Conservation (phyloP, 805 yeast genomes). For the Scheffersomyces amazonensis region DNA sequence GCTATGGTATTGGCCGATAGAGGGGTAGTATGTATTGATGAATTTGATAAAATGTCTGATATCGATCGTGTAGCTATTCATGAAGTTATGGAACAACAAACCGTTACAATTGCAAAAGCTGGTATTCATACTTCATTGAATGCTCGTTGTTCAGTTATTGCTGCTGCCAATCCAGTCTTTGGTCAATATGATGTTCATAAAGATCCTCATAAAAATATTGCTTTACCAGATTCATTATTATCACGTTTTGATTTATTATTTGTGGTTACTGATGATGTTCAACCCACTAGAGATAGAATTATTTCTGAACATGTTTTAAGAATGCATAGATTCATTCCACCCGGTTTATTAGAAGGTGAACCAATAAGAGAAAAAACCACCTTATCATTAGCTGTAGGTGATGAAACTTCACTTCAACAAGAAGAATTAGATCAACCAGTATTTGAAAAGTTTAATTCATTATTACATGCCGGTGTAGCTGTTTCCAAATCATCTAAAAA, state of each 20-base stretch:
- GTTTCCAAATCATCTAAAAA: conserved; percentile 17
- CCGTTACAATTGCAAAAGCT: conserved; percentile 96
- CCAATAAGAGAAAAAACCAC: conserved; percentile 79
- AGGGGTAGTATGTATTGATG: conserved; percentile 97
- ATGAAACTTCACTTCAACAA: conserved; percentile 42
- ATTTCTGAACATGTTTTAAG: conserved; percentile 93
- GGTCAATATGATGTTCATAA: conserved; percentile 96
- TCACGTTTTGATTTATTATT: conserved; percentile 96
- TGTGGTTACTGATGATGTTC: conserved; percentile 93
- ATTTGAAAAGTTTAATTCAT: conserved; percentile 80
- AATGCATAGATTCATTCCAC: conserved; percentile 87
- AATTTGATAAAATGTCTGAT: conserved; percentile 97
- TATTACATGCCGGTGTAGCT: conserved; percentile 76
- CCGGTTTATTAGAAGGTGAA: conserved; percentile 88
- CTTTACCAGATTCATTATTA: conserved; percentile 90
- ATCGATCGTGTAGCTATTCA: conserved; percentile 96
- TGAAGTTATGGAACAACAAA: conserved; percentile 99
- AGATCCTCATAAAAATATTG: conserved; percentile 95
- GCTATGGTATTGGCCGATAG: conserved; percentile 98
- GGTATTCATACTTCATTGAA: conserved; percentile 96
- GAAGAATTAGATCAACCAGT: conserved; percentile 55
- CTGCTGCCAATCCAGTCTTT: conserved; percentile 96
- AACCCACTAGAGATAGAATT: conserved; percentile 77
- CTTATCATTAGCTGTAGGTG: conserved; percentile 80
- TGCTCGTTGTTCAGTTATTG: conserved; percentile 94